A percentile compares a stretch with the other conserved stretches of the same genome.
phyloP scores from a whole-genome alignment of 2,329 filamentous ascomycete genomes.

The Fusarium xyrophilum region DNA sequence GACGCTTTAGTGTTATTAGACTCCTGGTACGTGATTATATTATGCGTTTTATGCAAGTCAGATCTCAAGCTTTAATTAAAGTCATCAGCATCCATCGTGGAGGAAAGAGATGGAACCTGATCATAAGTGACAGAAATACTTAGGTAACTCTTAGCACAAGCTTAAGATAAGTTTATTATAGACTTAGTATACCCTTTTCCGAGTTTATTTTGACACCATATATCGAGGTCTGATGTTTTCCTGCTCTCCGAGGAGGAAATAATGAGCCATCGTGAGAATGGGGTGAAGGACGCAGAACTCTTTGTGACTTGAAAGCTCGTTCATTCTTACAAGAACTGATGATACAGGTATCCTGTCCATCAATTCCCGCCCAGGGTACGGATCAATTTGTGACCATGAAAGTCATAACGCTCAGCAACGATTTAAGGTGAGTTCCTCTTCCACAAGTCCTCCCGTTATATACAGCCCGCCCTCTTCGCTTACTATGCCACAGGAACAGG shows the following conservation, averaged over 20 bases:
- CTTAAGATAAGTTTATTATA: too few relatives aligned
- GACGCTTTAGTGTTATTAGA: too few relatives aligned
- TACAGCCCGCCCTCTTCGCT: neutral
- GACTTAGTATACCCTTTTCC: neutral
- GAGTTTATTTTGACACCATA: neutral
- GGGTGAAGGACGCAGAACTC: neutral
- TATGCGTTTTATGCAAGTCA: neutral
- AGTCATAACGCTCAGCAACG: conserved; percentile 18
- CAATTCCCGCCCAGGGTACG: neutral
- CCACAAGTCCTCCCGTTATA: neutral
- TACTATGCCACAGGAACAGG: conserved; percentile 29
- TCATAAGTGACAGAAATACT: neutral
- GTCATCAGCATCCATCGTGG: neutral
- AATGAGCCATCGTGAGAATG: neutral
- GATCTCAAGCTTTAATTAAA: neutral
- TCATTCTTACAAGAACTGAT: conserved; percentile 9
- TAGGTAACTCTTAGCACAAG: neutral
- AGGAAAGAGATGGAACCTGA: neutral
- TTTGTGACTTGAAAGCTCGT: neutral
- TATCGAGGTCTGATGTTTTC: neutral
- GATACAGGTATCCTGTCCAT: neutral
- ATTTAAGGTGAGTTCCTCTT: neutral
- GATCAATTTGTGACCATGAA: neutral
- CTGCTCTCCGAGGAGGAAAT: neutral
- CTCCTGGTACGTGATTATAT: too few relatives aligned